Conservation (phyloP, 140 eudicot genomes). For the Flaveria floridana region DNA sequence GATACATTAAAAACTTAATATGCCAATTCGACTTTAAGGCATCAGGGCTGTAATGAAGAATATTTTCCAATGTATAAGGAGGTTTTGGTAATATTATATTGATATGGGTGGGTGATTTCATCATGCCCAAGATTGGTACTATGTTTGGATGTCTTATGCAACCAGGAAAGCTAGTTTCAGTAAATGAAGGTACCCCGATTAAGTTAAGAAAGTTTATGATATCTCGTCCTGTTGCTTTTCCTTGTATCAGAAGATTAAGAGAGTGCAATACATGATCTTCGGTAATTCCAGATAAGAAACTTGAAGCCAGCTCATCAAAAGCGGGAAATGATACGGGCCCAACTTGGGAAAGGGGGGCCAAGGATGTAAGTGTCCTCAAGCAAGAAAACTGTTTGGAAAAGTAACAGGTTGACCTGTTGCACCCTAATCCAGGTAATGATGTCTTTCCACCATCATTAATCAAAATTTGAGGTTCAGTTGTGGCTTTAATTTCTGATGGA, state of each 20-base stretch:
- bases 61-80: conserved; percentile 76
- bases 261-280: conserved; percentile 74
- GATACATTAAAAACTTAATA: conserved; percentile 62
- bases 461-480: conserved; percentile 38
- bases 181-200: conserved; percentile 71
- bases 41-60: conserved; percentile 74
- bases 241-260: conserved; percentile 62
- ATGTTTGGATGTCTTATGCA: conserved; percentile 95
- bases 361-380: conserved; percentile 69
- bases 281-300: conserved; percentile 55
- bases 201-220: conserved; percentile 64
- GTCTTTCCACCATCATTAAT: conserved; percentile 42
- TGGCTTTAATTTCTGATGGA: conserved; percentile 30
- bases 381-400: conserved; percentile 62
- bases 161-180: conserved; percentile 68
- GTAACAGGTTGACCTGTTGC: conserved; percentile 49
- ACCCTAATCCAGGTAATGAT: conserved; percentile 44
- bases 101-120: conserved; percentile 56
- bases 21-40: conserved; percentile 88
- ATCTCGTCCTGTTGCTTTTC: conserved; percentile 68
- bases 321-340: conserved; percentile 55
- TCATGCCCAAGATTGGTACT: conserved; percentile 69
- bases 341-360: conserved; percentile 71
- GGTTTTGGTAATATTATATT: conserved; percentile 60
- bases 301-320: conserved; percentile 59